phyloP scores from a whole-genome alignment of 1,284 basidiomycete genomes.

The Melampsora americana region DNA sequence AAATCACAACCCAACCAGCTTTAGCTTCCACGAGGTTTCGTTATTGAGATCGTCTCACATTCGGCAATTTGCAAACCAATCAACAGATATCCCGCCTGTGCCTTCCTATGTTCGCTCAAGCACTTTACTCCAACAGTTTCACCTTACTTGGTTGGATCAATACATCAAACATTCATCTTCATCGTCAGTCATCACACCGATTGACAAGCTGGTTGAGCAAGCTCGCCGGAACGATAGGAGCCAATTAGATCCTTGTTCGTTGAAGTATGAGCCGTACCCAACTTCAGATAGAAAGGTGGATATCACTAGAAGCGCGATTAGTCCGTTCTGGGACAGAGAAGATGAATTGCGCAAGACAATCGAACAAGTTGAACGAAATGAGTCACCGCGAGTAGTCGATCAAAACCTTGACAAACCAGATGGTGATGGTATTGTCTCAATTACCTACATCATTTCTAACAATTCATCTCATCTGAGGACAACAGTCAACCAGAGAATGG shows the following conservation, averaged over 20 bases:
- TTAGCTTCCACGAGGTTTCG: background rate
- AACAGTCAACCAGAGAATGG: background rate
- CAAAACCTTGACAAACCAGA: background rate
- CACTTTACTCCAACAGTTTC: background rate
- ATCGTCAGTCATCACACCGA: background rate
- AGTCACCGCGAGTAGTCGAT: background rate
- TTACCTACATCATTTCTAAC: background rate
- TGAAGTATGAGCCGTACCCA: constrained; percentile 8
- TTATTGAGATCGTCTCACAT: background rate
- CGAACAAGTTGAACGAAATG: background rate
- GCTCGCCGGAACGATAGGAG: background rate
- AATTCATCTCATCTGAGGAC: background rate
- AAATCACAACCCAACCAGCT: too few relatives aligned
- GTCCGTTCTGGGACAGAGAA: background rate
- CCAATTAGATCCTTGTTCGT: background rate
- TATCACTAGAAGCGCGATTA: background rate
- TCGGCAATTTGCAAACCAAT: background rate
- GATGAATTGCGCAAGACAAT: background rate
- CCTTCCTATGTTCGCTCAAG: background rate
- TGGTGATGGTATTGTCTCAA: constrained; percentile 2
- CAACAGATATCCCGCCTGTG: background rate
- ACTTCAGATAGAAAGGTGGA: background rate
- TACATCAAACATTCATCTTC: background rate
- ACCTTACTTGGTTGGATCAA: background rate
- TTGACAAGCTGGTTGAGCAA: constrained; percentile 4